Evolutionary conservation across 2,329 filamentous ascomycete species (phyloP), one percentile per base, ranked within the genome.

Genomic region (Penicillium verrucosum): DNA sequence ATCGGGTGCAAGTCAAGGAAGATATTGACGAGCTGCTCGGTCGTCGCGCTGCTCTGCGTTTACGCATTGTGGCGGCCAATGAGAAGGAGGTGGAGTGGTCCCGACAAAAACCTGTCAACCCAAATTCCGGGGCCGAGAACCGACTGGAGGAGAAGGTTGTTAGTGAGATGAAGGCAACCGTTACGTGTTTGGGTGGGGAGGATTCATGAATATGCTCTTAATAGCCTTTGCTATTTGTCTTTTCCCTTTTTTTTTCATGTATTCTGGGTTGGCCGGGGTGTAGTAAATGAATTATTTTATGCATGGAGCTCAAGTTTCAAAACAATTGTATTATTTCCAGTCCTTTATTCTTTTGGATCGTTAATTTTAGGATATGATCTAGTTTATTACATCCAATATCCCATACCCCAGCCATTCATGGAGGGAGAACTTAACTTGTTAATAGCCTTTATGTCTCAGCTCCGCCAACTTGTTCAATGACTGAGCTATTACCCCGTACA

Each of bases 1-100:
- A 97, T 68, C 81, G 83, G 12, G 80, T 81, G 0, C 80, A 81
- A 1, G 82, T 95, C 45, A 82, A 88, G 62, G 92, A 96, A 70
- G 91, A 94, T 66, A 84, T 95, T 5, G 90, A 96, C 63, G 89
- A 89, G 62, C 90, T 90, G 81, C 77, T 97, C 36, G 82, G 85
- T 29, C 86, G 86, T 51, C 82, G 86, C 56, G 85, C 85, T 62
- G 77, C 87, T 53, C 77, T 97, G 54, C 82, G 87, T 51, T 87
- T 90, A 61, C 81, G 89, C 29, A 83, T 96, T 46, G 79, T 92
- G 49, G 86, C 92, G 0, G 80, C 89, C 21, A 89, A 85, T 29
- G 82, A 87, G 66, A 83, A 87, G 59, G 92, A 96, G 74, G 78
- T 83, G 42, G 86, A 87, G 62, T 86, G 82, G 76, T 69, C 72